phyloP scores from a whole-genome alignment of 164 flowering plant species.

The Stephania cephalantha region DNA sequence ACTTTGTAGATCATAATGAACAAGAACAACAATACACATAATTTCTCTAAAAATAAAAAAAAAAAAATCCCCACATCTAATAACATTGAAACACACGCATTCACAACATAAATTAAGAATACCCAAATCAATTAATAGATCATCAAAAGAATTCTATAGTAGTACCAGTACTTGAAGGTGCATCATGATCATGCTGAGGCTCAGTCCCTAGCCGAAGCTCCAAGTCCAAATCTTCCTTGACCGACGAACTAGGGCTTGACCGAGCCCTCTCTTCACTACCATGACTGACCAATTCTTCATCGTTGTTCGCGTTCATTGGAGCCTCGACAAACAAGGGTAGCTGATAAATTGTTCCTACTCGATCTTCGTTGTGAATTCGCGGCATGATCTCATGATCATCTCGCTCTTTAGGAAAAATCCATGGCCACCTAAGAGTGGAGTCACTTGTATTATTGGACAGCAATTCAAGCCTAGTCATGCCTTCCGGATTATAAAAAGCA shows the following conservation, averaged over 20 bases:
- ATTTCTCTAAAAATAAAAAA: too few relatives aligned
- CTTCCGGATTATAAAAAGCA: background rate
- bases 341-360: constrained; percentile 13
- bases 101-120: too few relatives aligned
- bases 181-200: constrained; percentile 12
- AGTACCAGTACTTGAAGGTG: constrained; percentile 1
- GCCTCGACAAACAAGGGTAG: constrained; percentile 25
- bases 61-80: too few relatives aligned
- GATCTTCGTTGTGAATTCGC: constrained; percentile 1
- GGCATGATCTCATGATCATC: background rate
- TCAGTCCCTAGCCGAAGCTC: constrained; percentile 51
- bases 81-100: background rate
- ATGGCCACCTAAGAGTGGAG: constrained; percentile 3
- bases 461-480: too few relatives aligned
- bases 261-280: constrained; percentile 12
- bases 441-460: too few relatives aligned
- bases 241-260: constrained; percentile 11
- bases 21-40: background rate
- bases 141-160: constrained; percentile 21
- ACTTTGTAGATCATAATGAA: too few relatives aligned
- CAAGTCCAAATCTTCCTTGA: constrained; percentile 29
- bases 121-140: too few relatives aligned
- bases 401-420: background rate
- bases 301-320: constrained; percentile 3
- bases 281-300: constrained; percentile 3